Evolutionary conservation across 2,329 filamentous ascomycete species (phyloP).

Genomic region (Fusarium subglutinans): DNA sequence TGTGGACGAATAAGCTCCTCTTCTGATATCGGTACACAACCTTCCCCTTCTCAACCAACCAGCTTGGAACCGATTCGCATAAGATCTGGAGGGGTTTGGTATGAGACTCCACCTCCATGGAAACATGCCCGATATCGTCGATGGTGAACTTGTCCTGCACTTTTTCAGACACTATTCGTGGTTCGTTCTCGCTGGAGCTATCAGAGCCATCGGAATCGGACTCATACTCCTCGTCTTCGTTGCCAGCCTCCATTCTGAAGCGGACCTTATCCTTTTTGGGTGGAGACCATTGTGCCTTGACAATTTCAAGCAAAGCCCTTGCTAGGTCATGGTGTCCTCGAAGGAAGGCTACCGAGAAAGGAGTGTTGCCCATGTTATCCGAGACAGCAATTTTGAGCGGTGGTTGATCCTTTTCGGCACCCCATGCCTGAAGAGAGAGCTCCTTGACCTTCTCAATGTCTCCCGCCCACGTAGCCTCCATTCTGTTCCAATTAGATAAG

Average conservation of each 20-base stretch:
- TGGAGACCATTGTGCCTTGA: slow-evolving; percentile 72
- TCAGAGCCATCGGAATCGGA: slow-evolving; percentile 44
- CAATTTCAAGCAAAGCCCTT: slow-evolving; percentile 74
- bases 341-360: slow-evolving; percentile 75
- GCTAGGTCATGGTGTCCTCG: slow-evolving; percentile 73
- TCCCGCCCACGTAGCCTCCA: slow-evolving; percentile 79
- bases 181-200: slow-evolving; percentile 47
- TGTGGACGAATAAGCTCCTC: slow-evolving; percentile 53
- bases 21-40: slow-evolving; percentile 2
- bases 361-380: slow-evolving; percentile 62
- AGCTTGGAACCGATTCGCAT: slow-evolving; percentile 48
- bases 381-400: slow-evolving; percentile 71
- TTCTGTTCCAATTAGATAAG: slow-evolving; percentile 52
- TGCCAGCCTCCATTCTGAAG: slow-evolving; percentile 56
- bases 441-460: slow-evolving; percentile 72
- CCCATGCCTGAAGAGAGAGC: slow-evolving; percentile 70
- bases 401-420: slow-evolving; percentile 59
- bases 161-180: slow-evolving; percentile 61
- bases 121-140: slow-evolving; percentile 77
- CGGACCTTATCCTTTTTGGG: slow-evolving; percentile 60
- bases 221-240: slow-evolving; percentile 50
- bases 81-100: slow-evolving; percentile 65
- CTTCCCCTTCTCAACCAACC: slow-evolving; percentile 46
- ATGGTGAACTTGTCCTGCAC: slow-evolving; percentile 77
- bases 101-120: slow-evolving; percentile 73